Evolutionary conservation across 2,329 filamentous ascomycete species (phyloP).

Genomic region (Aspergillus calidoustus): DNA sequence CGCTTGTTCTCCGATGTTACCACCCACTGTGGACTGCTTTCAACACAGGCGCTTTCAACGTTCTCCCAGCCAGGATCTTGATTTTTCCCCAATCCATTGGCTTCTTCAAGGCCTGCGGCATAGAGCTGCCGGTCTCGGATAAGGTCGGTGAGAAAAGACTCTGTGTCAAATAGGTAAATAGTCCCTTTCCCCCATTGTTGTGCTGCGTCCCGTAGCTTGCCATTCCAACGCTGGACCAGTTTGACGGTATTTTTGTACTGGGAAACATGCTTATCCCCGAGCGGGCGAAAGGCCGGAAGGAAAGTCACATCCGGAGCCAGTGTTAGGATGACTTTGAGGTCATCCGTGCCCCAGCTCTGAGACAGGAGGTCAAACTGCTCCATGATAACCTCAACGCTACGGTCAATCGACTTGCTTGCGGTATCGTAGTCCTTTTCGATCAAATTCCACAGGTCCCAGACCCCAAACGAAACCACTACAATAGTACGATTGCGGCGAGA

Average conservation of each 20-base stretch:
- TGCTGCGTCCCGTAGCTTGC: constrained; percentile 33
- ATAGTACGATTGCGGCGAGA: constrained; percentile 38
- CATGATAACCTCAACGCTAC: constrained; percentile 40
- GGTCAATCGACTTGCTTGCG: constrained; percentile 32
- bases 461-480: constrained; percentile 43
- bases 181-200: constrained; percentile 39
- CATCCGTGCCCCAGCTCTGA: constrained; percentile 31
- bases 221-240: constrained; percentile 42
- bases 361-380: constrained; percentile 37
- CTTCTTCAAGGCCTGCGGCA: constrained; percentile 39
- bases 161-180: constrained; percentile 47
- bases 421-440: constrained; percentile 32
- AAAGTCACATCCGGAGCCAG: constrained; percentile 46
- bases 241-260: constrained; percentile 41
- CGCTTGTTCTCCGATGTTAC: constrained; percentile 36
- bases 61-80: constrained; percentile 41
- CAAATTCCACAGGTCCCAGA: constrained; percentile 47
- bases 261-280: constrained; percentile 26
- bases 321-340: constrained; percentile 44
- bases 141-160: constrained; percentile 44
- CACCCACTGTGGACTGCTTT: constrained; percentile 32
- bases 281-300: constrained; percentile 39
- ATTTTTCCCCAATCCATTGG: constrained; percentile 40
- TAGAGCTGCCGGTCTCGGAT: constrained; percentile 45
- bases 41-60: constrained; percentile 41